These are phyloP conservation scores for Phycomyces blakesleeanus DNA, from an alignment of 192 early-diverging fungal genomes.

Conservation along the genomic window DNA sequence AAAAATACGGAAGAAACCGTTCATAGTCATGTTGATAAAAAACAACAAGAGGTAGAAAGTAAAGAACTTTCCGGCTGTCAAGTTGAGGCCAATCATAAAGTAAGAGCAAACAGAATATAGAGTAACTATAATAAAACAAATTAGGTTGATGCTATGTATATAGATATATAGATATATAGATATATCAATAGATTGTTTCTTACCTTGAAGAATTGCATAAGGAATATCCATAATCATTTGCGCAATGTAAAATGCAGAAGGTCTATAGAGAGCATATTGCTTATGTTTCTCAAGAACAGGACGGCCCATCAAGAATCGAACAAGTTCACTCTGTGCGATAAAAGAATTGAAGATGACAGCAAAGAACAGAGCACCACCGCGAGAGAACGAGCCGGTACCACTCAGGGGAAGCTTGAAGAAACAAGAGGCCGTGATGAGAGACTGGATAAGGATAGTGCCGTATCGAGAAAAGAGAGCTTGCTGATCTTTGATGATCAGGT, in stretches of 20 bases:
- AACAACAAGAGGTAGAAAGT: constrained; percentile 53
- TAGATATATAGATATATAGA: no score
- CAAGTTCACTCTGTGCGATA: constrained; percentile 66
- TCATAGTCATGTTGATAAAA: constrained; percentile 51
- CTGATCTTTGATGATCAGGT: constrained; percentile 55
- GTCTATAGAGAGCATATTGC: constrained; percentile 62
- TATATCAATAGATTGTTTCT: neutral
- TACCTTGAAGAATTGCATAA: constrained; percentile 37
- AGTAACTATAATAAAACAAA: constrained; percentile 40
- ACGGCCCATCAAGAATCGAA: constrained; percentile 67
- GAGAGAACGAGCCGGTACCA: constrained; percentile 66
- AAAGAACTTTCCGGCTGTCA: constrained; percentile 45
- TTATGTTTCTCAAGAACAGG: constrained; percentile 78
- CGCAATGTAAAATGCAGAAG: constrained; percentile 53
- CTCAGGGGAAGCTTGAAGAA: constrained; percentile 58
- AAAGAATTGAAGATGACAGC: constrained; percentile 49
- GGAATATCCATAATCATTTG: constrained; percentile 55
- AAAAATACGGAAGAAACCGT: constrained; percentile 58
- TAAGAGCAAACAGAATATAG: constrained; percentile 56
- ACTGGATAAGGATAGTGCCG: constrained; percentile 54
- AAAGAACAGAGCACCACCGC: constrained; percentile 76
- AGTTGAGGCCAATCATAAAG: constrained; percentile 47
- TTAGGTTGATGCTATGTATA: neutral
- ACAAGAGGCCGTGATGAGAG: constrained; percentile 68
- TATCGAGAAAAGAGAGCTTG: constrained; percentile 50